Base-by-base conservation (phyloP, 768 basidiomycete species). In the Cyclocybe aegerita region DNA sequence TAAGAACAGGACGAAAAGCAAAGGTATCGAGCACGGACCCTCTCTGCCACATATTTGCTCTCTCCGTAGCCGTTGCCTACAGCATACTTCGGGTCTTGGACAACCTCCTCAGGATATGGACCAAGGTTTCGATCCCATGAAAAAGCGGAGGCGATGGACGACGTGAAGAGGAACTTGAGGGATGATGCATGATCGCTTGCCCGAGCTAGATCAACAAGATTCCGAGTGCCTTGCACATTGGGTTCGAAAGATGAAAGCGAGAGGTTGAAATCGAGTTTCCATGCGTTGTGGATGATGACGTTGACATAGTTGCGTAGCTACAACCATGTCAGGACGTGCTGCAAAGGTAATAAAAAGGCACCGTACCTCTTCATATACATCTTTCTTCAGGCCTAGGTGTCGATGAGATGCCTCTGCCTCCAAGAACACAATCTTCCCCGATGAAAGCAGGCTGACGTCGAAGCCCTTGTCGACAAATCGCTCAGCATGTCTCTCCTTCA, bases 171-270 rank as follows among this genome's bases (percentile, higher is more conserved):
- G 46, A 70, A 68, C 4, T 67, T 73, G 31, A 65, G 46, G 31
- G 48, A 58, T n/a, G 54, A 52, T 1, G 55, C 55, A 42, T 59
- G 61, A 1, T 63, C 58, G 2, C 65, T 67, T 12, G 56, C 60
- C 12, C 69, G 53, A 0, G 62, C 68, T 6, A 78, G 62, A 38
- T 78, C 72, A 36, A 81, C 61, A 14, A 82, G 66, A 54, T 75
- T 74, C 29, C 76, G 67, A 3, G 73, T 76, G 17, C 76, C 76
- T 14, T 61, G 64, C 32, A 83, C 64, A 54, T 79, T 74, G 4
- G 71, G 54, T 51, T 82, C 79, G 46, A 82, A 83, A 3, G 79
- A 80, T 0, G 70, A 62, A 30, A 82, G 60, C 9, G 71, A 68
- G 1, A 80, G 68, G 49, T 78, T 78, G 63, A 83, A 72, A 49